Evolutionary conservation across 108 stramenopile genomes (phyloP).

Genomic region (Nitzschia sp.): DNA sequence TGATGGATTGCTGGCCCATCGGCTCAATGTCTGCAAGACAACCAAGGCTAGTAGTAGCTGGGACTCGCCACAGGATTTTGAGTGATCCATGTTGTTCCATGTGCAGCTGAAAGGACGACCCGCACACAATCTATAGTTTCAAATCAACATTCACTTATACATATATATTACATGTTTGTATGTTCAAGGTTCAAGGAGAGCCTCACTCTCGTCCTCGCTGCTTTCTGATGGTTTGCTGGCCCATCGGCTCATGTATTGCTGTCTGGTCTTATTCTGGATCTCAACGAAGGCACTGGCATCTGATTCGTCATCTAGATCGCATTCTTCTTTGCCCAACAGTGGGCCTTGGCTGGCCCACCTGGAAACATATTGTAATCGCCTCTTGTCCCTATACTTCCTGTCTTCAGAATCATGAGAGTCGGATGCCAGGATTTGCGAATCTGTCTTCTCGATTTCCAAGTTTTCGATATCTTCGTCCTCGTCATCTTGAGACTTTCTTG

Average conservation of each 20-base stretch:
- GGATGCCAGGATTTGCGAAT: slow-evolving; percentile 24
- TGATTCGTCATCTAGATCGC: slow-evolving; percentile 27
- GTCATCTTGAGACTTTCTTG: slow-evolving; percentile 7
- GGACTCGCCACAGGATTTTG: too few species aligned
- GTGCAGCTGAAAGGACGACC: too few species aligned
- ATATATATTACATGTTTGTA: too few species aligned
- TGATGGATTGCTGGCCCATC: slow-evolving; percentile 30
- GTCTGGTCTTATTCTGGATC: slow-evolving; percentile 19
- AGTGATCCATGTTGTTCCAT: too few species aligned
- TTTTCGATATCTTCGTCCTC: slow-evolving; percentile 23
- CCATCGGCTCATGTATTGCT: slow-evolving; percentile 37
- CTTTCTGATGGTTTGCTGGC: slow-evolving; percentile 18
- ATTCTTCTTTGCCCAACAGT: background rate
- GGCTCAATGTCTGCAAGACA: too few species aligned
- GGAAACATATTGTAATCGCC: slow-evolving; percentile 21
- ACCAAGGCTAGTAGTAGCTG: too few species aligned
- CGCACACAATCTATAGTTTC: too few species aligned
- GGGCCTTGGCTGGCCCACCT: slow-evolving; percentile 31
- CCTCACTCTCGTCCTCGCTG: slow-evolving; percentile 2
- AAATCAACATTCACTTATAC: too few species aligned
- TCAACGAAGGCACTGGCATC: slow-evolving; percentile 20
- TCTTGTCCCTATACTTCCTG: slow-evolving; percentile 12
- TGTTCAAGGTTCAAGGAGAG: too few species aligned
- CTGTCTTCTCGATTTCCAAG: slow-evolving; percentile 21
- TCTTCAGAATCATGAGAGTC: slow-evolving; percentile 26